A percentile compares a stretch with the other conserved stretches of the same genome.
phyloP scores from a whole-genome alignment of 257 asterid species.

The Plantago elongata region DNA sequence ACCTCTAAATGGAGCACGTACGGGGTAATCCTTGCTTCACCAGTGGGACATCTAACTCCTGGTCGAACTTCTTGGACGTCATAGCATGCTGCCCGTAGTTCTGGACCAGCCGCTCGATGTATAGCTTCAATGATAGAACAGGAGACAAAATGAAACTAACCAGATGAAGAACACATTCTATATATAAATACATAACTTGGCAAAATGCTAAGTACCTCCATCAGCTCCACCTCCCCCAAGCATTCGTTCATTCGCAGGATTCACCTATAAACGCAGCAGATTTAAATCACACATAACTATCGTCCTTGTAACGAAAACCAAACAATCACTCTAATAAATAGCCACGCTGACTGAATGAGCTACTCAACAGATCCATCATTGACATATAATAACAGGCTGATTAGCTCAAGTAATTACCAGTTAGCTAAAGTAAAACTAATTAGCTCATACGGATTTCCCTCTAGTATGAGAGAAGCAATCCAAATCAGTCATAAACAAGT shows the following conservation, averaged over 20 bases:
- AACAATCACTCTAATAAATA: background rate
- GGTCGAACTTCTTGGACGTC: conserved; percentile 70
- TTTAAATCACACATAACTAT: background rate
- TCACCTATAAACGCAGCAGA: conserved; percentile 47
- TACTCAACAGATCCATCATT: no score
- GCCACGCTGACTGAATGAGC: no score
- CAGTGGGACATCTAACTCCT: conserved; percentile 92
- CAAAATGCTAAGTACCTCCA: conserved; percentile 57
- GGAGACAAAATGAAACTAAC: conserved; percentile 9
- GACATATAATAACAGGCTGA: no score
- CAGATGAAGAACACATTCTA: conserved; percentile 6
- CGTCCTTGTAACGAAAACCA: background rate
- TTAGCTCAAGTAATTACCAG: no score
- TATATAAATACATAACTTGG: conserved; percentile 8
- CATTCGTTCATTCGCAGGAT: conserved; percentile 90
- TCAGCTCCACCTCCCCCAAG: conserved; percentile 98
- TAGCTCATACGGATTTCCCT: no score
- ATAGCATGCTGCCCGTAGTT: conserved; percentile 69
- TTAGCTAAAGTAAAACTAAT: no score
- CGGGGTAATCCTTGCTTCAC: conserved; percentile 98
- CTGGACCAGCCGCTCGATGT: conserved; percentile 97
- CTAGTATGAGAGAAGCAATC: no score
- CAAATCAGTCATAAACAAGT: no score
- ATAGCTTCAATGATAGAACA: conserved; percentile 44
- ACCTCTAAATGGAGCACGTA: conserved; percentile 25